Evolutionary conservation across 1,139 yeast genomes (phyloP).

Genomic region (Sugiyamaella japonica): DNA sequence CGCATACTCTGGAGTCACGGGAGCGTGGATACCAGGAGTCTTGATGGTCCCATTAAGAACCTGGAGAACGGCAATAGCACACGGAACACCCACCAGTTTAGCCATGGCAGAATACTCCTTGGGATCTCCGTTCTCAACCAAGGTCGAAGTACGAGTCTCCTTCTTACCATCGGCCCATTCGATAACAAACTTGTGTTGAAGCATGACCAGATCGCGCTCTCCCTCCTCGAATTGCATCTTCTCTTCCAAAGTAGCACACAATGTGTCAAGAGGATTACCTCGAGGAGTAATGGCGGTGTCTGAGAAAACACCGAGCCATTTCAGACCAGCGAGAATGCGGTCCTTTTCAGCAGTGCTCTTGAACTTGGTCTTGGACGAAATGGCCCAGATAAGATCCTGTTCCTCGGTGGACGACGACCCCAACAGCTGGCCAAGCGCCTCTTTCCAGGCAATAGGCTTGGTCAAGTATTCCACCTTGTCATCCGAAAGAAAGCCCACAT

Average conservation of each 20-base stretch:
- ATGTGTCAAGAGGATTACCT: slow-evolving; percentile 91
- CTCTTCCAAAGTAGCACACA: slow-evolving; percentile 94
- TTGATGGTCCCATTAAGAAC: slow-evolving; percentile 80
- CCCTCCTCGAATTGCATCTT: slow-evolving; percentile 95
- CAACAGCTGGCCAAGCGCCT: slow-evolving; percentile 73
- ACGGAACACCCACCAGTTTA: slow-evolving; percentile 96
- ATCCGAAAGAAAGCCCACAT: slow-evolving; percentile 87
- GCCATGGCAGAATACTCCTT: slow-evolving; percentile 99
- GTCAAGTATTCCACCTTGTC: slow-evolving; percentile 58
- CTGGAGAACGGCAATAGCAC: slow-evolving; percentile 91
- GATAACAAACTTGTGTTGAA: slow-evolving; percentile 97
- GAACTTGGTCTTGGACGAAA: slow-evolving; percentile 76
- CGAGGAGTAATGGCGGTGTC: slow-evolving; percentile 75
- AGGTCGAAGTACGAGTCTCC: slow-evolving; percentile 92
- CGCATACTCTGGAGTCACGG: slow-evolving; percentile 86
- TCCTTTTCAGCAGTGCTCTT: slow-evolving; percentile 78
- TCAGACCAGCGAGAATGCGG: slow-evolving; percentile 83
- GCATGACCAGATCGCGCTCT: slow-evolving; percentile 91
- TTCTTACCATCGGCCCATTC: slow-evolving; percentile 92
- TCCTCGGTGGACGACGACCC: slow-evolving; percentile 71
- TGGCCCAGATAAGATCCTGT: slow-evolving; percentile 71
- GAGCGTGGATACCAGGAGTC: slow-evolving; percentile 86
- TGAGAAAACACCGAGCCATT: slow-evolving; percentile 92
- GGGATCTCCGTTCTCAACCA: slow-evolving; percentile 91
- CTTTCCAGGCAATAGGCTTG: slow-evolving; percentile 75